Base-by-base conservation (phyloP, 495 filamentous ascomycete genomes). In the Annulohypoxylon moriforme region DNA sequence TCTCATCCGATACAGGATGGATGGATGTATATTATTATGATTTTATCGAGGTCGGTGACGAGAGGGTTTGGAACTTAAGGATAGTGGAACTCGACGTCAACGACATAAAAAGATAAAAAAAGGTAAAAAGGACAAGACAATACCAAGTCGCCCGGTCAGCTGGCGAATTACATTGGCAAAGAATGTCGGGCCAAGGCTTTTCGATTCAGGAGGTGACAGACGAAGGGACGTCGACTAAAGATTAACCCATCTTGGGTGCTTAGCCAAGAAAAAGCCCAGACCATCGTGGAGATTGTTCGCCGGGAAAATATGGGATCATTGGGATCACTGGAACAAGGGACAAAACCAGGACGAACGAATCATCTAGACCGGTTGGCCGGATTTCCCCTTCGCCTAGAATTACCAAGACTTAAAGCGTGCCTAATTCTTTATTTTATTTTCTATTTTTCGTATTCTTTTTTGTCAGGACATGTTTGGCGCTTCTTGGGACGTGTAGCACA, bases 71-170 rank as follows among this genome's bases (percentile, higher is more conserved):
- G 71, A 65, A 68, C 56, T 66, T 73, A 73, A 73, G 2, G 71
- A 73, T 60, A 73, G 71, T 73, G 71, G 47, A 67, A 73, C 71
- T 73, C 71, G 61, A 73, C 71, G 71, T 69, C 65, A 67, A 69
- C 71, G 65, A 72, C 16, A 49, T 33, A 64, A 25, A 40, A 60
- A 60, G 40, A 49, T 33, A 59, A 25, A 40, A 40, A 60, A 60
- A 50, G 53, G 55, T 1, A 64, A 58, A 61, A 58, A 42, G 61
- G 55, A 65, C 52, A 67, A 60, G 64, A 69, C 49, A 33, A 58
- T 5, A 42, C 46, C 24, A 27, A 47, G 33, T 40, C 36, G n/a
- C 36, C 59, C 31, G 49, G 47, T 52, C 50, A 62, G 42, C 53
- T 57, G 42, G 33, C 29, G 47, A 33, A 55, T 46, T 44, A 40